Percentiles rank a stretch among this genome's conserved stretches.
phyloP scores from a whole-genome alignment of 495 filamentous ascomycete genomes.

The Cairneyella variabilis region DNA sequence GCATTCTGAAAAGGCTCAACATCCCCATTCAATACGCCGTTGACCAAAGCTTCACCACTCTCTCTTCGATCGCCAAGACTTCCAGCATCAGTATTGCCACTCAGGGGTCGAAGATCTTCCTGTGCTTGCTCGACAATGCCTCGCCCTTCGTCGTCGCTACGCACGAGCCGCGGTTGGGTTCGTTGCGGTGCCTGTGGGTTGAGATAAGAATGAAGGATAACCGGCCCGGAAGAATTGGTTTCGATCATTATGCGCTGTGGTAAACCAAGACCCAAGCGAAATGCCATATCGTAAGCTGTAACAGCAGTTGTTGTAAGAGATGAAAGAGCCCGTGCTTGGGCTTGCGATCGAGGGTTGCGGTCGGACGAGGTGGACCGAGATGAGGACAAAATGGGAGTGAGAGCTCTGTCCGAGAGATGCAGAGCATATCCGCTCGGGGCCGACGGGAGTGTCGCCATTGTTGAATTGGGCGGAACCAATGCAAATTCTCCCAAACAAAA shows the following conservation, averaged over 20 bases:
- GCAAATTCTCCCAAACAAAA: too few species aligned
- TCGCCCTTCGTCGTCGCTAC: neutral
- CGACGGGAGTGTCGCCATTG: slow-evolving; percentile 29
- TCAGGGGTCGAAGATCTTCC: slow-evolving; percentile 21
- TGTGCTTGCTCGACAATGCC: slow-evolving; percentile 20
- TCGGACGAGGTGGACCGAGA: slow-evolving; percentile 15
- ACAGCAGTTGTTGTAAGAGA: slow-evolving; percentile 35
- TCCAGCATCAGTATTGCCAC: slow-evolving; percentile 11
- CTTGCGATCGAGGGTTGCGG: slow-evolving; percentile 12
- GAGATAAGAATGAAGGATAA: slow-evolving; percentile 29
- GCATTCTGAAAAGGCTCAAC: neutral
- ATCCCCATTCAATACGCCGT: slow-evolving; percentile 8
- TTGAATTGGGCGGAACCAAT: slow-evolving; percentile 23
- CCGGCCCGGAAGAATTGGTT: slow-evolving; percentile 29
- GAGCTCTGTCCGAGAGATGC: slow-evolving; percentile 38
- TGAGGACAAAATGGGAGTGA: slow-evolving; percentile 42
- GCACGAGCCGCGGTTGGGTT: neutral
- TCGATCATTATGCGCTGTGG: slow-evolving; percentile 40
- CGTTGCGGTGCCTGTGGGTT: slow-evolving; percentile 9
- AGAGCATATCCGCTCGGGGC: slow-evolving; percentile 24
- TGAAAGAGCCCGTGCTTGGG: slow-evolving; percentile 29
- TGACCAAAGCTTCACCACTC: slow-evolving; percentile 8
- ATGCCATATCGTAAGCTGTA: slow-evolving; percentile 33
- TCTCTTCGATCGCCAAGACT: neutral
- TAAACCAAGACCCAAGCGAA: slow-evolving; percentile 33